phyloP scores from a whole-genome alignment of 345 rosid genomes.

The Nephelium lappaceum region DNA sequence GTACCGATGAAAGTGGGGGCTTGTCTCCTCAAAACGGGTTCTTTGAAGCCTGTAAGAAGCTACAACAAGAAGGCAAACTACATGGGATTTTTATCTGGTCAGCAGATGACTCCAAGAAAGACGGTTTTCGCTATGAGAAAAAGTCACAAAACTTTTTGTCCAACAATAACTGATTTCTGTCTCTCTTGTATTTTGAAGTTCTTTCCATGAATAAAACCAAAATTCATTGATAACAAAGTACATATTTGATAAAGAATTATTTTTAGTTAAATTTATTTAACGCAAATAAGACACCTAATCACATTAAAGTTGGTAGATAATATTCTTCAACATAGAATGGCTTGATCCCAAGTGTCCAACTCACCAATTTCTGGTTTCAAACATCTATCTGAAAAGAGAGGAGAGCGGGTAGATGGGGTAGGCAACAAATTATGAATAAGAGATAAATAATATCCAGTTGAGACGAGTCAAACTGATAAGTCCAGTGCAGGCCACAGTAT shows the following conservation, averaged over 20 bases:
- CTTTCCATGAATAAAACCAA: neutral
- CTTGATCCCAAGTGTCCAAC: neutral
- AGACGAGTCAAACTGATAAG: neutral
- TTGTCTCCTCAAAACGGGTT: constrained; percentile 47
- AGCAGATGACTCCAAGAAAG: constrained; percentile 60
- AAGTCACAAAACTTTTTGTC: constrained; percentile 42
- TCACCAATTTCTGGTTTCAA: neutral
- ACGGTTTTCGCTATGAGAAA: constrained; percentile 40
- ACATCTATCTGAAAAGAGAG: too few relatives aligned
- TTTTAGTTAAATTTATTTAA: neutral
- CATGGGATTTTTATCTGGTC: constrained; percentile 64
- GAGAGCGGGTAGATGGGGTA: too few relatives aligned
- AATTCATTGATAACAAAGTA: neutral
- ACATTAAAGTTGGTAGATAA: neutral
- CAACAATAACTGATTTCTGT: constrained; percentile 12
- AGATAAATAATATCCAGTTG: too few relatives aligned
- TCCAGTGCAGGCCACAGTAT: neutral
- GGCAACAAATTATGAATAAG: too few relatives aligned
- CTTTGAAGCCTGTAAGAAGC: constrained; percentile 44
- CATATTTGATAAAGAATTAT: neutral
- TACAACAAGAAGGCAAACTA: constrained; percentile 38
- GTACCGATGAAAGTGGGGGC: constrained; percentile 53
- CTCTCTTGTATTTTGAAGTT: constrained; percentile 1
- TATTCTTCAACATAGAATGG: neutral
- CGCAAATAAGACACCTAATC: neutral